Base-by-base conservation (phyloP, 768 basidiomycete species). In the Trichaptum fuscoviolaceum region DNA sequence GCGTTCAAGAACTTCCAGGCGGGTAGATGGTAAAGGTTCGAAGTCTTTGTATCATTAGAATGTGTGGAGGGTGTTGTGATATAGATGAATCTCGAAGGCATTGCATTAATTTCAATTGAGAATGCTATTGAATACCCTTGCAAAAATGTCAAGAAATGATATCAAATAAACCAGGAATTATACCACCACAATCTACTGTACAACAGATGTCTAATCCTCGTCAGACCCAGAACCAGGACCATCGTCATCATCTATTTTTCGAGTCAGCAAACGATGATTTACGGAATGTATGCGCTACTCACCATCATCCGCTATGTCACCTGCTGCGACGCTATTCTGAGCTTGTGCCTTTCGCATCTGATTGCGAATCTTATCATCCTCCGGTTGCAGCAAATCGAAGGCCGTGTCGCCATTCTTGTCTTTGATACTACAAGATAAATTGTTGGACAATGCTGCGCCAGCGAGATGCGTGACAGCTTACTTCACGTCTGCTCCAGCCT, bases 401-500 rank as follows among this genome's bases (percentile, higher is more conserved):
- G 82, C 81, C 1, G 82, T 83, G 34, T 85, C 80, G 24, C 87
- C 87, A 65, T 86, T 80, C 79, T 88, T 89, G 76, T 94, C 87
- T 72, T 85, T 87, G 73, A 93, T 86, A 66, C 91, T 93, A 70
- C 1, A 61, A 7, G 30, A n/a, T n/a, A 30, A 60, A 57, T 42
- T 57, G 35, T 59, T 36, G 24, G 20, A 34, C 24, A 34, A 64
- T 3, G 35, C 26, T 20, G 17, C n/a, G 6, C 20, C 18, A 63
- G 58, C 42, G 35, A 64, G 36, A 75, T 52, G 3, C 3, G 20
- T 15, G 12, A 52, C 15, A 15, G 12, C 86, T 67, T 66, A 91
- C 90, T 74, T 80, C 2, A 83, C 85, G 76, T 92, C 85, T 0
- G 91, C 91, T 3, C 93, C 92, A 0, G 92, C 92, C 0, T 95